Conservation (phyloP, 129 eudicot species). For the Chrysanthemum makinoi region DNA sequence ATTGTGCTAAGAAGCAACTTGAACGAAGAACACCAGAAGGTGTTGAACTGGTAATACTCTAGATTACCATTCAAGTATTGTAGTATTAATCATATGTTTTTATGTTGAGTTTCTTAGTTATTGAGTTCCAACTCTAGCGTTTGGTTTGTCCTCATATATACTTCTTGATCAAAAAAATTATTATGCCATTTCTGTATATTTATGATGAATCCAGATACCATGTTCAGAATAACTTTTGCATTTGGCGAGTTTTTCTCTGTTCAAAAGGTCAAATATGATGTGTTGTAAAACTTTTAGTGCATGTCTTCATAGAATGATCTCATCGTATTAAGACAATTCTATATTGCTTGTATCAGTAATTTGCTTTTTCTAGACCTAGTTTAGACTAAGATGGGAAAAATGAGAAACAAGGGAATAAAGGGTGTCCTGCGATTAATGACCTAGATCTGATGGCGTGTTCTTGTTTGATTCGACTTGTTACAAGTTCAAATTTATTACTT, state of each 20-base stretch:
- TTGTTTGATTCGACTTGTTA: too few relatives aligned
- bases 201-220: background rate
- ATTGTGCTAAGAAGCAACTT: slow-evolving; percentile 48
- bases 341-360: too few relatives aligned
- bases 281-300: slow-evolving; percentile 12
- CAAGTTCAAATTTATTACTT: too few relatives aligned
- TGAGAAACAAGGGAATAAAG: too few relatives aligned
- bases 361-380: too few relatives aligned
- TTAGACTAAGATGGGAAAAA: too few relatives aligned
- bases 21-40: slow-evolving; percentile 41
- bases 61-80: background rate
- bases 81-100: slow-evolving; percentile 7
- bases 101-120: slow-evolving; percentile 10
- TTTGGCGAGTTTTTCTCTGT: background rate
- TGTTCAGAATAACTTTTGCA: background rate
- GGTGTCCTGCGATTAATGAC: too few relatives aligned
- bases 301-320: background rate
- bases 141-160: background rate
- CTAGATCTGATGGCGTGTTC: too few relatives aligned
- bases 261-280: background rate
- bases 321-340: too few relatives aligned
- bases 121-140: slow-evolving; percentile 2
- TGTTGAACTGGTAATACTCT: slow-evolving; percentile 52
- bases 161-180: too few relatives aligned
- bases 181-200: background rate